Evolutionary conservation across 352 stramenopile genomes (phyloP).

Genomic region (Pythium myriotylum): DNA sequence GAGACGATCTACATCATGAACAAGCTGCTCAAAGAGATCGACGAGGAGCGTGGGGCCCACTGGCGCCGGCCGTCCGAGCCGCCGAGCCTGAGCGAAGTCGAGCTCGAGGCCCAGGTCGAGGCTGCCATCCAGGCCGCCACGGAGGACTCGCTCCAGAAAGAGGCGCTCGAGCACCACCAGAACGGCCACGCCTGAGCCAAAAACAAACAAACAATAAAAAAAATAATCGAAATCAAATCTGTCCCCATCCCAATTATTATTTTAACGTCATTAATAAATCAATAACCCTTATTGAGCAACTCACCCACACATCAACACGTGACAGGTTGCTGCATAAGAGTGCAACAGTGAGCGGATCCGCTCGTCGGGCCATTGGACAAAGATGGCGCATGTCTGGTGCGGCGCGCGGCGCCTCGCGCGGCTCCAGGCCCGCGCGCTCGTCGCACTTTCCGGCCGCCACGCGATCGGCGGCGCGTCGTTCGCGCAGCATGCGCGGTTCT

Average conservation of each 20-base stretch:
- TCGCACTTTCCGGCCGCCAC: background rate
- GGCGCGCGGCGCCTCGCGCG: constrained; percentile 7
- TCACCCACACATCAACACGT: background rate
- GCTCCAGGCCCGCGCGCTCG: background rate
- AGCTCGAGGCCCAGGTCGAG: constrained; percentile 56
- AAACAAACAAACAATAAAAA: background rate
- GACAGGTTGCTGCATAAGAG: constrained; percentile 8
- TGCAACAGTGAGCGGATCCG: background rate
- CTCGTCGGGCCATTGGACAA: constrained; percentile 4
- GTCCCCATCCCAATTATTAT: no score
- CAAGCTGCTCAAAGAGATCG: constrained; percentile 81
- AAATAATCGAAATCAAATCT: constrained; percentile 9
- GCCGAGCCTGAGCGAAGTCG: constrained; percentile 31
- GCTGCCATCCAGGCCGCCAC: constrained; percentile 71
- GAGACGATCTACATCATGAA: constrained; percentile 96
- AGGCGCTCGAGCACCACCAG: background rate
- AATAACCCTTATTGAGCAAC: background rate
- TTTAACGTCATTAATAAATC: no score
- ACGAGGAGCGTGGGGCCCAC: constrained; percentile 42
- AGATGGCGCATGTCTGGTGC: constrained; percentile 20
- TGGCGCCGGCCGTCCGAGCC: constrained; percentile 22
- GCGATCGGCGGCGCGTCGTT: background rate
- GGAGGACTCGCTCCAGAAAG: constrained; percentile 25
- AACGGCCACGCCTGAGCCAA: background rate
- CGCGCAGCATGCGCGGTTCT: constrained; percentile 15